Evolutionary conservation across 768 basidiomycete species (phyloP).

Genomic region (Boletus rubescentipes): DNA sequence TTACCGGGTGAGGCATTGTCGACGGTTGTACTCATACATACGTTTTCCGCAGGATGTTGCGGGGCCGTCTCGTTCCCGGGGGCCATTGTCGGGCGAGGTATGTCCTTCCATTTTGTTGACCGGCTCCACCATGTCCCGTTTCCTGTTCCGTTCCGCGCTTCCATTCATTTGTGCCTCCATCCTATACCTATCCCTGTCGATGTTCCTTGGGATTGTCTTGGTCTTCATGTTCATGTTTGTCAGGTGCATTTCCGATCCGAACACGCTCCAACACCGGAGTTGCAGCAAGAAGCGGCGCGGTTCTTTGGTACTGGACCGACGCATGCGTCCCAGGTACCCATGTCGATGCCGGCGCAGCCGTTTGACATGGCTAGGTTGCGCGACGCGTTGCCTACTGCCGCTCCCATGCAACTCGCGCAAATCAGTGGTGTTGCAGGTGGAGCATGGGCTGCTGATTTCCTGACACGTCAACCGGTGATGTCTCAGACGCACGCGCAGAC

Average conservation of each 20-base stretch:
- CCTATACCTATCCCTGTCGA: not conserved
- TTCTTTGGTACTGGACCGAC: constrained; percentile 53
- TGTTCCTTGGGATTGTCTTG: not conserved
- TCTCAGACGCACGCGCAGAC: not conserved
- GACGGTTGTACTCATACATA: constrained; percentile 1
- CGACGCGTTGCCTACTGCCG: constrained; percentile 20
- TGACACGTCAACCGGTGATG: constrained; percentile 32
- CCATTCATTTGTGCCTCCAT: constrained; percentile 6
- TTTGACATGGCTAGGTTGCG: constrained; percentile 58
- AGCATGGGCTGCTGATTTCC: constrained; percentile 67
- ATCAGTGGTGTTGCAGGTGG: constrained; percentile 19
- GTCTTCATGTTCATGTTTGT: not conserved
- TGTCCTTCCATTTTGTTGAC: constrained; percentile 18
- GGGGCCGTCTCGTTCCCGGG: constrained; percentile 43
- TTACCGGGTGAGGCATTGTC: not conserved
- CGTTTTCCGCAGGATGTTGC: constrained; percentile 60
- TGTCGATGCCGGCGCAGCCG: constrained; percentile 33
- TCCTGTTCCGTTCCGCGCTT: not conserved
- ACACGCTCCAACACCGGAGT: constrained; percentile 36
- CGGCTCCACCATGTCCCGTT: constrained; percentile 8
- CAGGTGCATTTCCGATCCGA: constrained; percentile 62
- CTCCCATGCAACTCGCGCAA: constrained; percentile 16
- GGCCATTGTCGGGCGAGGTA: constrained; percentile 57
- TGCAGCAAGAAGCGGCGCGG: constrained; percentile 64
- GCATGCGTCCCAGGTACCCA: constrained; percentile 21